Conservation (phyloP, 2,329 filamentous ascomycete species). For the Cryoendolithus antarcticus region DNA sequence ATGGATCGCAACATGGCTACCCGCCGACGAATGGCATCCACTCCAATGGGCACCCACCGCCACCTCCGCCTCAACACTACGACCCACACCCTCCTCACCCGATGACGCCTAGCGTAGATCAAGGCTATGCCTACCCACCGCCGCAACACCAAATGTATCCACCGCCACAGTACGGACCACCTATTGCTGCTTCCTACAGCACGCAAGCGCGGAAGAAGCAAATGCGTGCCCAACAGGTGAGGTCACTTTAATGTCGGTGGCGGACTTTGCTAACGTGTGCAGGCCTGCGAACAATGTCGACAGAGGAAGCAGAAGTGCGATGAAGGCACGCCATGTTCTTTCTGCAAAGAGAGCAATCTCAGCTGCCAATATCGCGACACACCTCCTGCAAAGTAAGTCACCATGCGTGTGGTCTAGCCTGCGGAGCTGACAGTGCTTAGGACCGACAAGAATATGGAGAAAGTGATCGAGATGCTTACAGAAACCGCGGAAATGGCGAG, state of each 20-base stretch:
- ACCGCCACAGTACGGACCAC: conserved; percentile 14
- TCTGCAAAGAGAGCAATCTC: conserved; percentile 74
- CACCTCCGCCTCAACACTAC: conserved; percentile 13
- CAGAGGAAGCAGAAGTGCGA: conserved; percentile 85
- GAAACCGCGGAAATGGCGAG: too few relatives aligned
- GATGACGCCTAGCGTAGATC: conserved; percentile 19
- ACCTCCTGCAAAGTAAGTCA: conserved; percentile 57
- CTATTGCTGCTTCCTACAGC: conserved; percentile 12
- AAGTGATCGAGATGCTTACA: conserved; percentile 24
- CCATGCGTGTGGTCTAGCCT: too few relatives aligned
- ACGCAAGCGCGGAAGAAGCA: conserved; percentile 21
- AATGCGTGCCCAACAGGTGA: conserved; percentile 18
- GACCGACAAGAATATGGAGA: conserved; percentile 37
- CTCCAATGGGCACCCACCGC: conserved; percentile 6
- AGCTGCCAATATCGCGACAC: conserved; percentile 84
- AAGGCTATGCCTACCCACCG: conserved; percentile 14
- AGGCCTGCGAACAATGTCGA: conserved; percentile 87
- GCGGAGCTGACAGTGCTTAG: too few relatives aligned
- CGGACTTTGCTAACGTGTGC: conserved; percentile 8
- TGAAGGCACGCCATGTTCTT: conserved; percentile 70
- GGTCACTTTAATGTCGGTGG: too few relatives aligned
- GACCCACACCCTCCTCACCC: conserved; percentile 15
- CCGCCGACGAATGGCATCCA: conserved; percentile 17
- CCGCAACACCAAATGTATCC: conserved; percentile 16
- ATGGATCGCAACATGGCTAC: conserved; percentile 14